Evolutionary conservation across 352 stramenopile genomes (phyloP).

Genomic region (Phytophthora colocasiae): DNA sequence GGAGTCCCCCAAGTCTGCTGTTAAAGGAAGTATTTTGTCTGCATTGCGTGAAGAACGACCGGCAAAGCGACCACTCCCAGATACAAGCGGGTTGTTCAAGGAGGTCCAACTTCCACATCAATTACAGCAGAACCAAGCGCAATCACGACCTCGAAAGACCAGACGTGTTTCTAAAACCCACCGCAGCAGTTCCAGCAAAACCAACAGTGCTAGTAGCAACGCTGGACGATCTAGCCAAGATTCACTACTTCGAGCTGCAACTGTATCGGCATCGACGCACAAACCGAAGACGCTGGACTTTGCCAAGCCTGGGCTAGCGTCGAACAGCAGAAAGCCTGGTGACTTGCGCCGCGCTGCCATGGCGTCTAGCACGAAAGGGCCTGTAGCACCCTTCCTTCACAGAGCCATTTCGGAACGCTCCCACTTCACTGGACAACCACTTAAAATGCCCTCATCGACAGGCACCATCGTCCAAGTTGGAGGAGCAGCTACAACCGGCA

Average conservation of each 20-base stretch:
- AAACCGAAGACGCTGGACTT: slow-evolving; percentile 2
- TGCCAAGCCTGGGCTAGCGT: slow-evolving; percentile 4
- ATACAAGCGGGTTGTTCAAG: slow-evolving; percentile 52
- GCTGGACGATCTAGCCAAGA: slow-evolving; percentile 17
- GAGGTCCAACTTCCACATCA: slow-evolving; percentile 43
- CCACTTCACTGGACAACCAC: slow-evolving; percentile 14
- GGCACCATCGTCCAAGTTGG: background rate
- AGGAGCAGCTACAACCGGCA: slow-evolving; percentile 4
- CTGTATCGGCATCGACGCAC: slow-evolving; percentile 4
- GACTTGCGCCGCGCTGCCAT: slow-evolving; percentile 13
- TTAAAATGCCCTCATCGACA: slow-evolving; percentile 7
- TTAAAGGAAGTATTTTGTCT: slow-evolving; percentile 67
- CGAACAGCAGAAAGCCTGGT: background rate
- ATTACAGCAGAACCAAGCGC: slow-evolving; percentile 32
- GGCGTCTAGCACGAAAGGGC: slow-evolving; percentile 7
- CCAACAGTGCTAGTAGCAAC: slow-evolving; percentile 3
- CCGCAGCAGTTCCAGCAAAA: slow-evolving; percentile 23
- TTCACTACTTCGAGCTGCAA: slow-evolving; percentile 12
- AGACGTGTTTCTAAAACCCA: slow-evolving; percentile 26
- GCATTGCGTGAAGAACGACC: slow-evolving; percentile 67
- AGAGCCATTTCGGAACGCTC: slow-evolving; percentile 23
- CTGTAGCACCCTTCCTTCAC: slow-evolving; percentile 13
- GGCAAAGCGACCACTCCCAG: slow-evolving; percentile 45
- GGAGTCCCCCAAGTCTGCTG: slow-evolving; percentile 3
- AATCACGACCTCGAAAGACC: slow-evolving; percentile 24